These are phyloP conservation scores for Dryas alaskensis DNA, from an alignment of 306 rosid species.

Conservation along the genomic window DNA sequence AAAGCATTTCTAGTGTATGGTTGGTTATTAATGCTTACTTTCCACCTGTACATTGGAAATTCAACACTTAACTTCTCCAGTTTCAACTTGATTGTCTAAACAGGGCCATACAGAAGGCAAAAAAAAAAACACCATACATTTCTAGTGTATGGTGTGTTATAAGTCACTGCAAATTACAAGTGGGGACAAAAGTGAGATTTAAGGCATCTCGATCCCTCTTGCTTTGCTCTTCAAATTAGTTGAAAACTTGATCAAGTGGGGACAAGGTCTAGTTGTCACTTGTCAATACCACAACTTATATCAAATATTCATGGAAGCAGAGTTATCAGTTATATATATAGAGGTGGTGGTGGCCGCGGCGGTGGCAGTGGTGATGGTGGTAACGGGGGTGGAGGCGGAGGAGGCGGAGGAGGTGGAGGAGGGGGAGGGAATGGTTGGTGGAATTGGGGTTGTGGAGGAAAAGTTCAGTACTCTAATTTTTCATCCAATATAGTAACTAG, in stretches of 20 bases:
- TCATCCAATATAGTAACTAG: too few species aligned
- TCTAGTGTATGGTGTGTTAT: not conserved
- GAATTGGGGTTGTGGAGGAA: constrained; percentile 72
- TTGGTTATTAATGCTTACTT: too few species aligned
- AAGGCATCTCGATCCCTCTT: constrained; percentile 27
- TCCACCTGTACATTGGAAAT: too few species aligned
- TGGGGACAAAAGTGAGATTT: constrained; percentile 53
- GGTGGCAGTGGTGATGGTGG: constrained; percentile 30
- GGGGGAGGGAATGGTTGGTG: constrained; percentile 77
- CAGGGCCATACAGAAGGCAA: too few species aligned
- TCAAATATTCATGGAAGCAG: too few species aligned
- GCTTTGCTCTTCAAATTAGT: too few species aligned
- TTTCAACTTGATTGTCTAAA: too few species aligned
- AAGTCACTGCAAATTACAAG: constrained; percentile 1
- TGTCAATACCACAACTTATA: constrained; percentile 16
- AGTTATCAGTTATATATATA: not conserved
- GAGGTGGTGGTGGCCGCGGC: constrained; percentile 32
- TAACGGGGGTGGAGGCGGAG: constrained; percentile 23
- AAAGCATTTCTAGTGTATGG: too few species aligned
- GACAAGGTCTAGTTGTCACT: not conserved
- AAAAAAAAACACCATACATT: too few species aligned
- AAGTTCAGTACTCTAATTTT: not conserved
- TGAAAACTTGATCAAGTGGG: constrained; percentile 31
- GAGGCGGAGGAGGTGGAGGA: constrained; percentile 35
- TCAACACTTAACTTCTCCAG: too few species aligned